phyloP scores from a whole-genome alignment of 257 asterid species.

The Verbascum thapsus region DNA sequence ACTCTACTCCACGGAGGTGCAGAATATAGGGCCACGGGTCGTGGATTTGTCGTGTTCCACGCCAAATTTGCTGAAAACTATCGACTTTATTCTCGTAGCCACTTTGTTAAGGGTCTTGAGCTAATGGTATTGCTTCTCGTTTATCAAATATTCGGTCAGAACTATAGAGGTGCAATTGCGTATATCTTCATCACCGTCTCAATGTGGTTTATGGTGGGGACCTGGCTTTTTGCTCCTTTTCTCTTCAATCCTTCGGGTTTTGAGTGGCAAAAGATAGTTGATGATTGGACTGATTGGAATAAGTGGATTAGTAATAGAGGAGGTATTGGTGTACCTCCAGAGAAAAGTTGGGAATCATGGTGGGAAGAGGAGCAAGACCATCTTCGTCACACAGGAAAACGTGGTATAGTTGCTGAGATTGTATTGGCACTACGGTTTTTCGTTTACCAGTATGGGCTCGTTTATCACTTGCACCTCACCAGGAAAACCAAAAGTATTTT shows the following conservation, averaged over 20 bases:
- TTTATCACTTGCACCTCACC: constrained; percentile 83
- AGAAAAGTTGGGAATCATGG: constrained; percentile 99
- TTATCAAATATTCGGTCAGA: constrained; percentile 79
- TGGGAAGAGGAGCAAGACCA: constrained; percentile 99
- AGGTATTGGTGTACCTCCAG: constrained; percentile 96
- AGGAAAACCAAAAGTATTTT: constrained; percentile 53
- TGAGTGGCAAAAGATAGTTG: constrained; percentile 99
- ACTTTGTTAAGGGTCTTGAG: constrained; percentile 94
- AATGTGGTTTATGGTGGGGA: constrained; percentile 98
- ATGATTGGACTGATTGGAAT: constrained; percentile 98
- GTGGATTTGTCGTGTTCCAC: constrained; percentile 98
- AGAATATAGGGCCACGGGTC: constrained; percentile 90
- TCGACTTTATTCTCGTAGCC: constrained; percentile 96
- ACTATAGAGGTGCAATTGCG: constrained; percentile 69
- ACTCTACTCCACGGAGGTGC: constrained; percentile 98
- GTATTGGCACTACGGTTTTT: constrained; percentile 76
- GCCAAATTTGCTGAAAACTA: constrained; percentile 96
- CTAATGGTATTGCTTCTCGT: constrained; percentile 81
- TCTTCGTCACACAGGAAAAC: constrained; percentile 88
- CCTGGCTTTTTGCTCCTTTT: constrained; percentile 98
- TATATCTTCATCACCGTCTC: constrained; percentile 82
- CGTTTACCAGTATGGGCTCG: constrained; percentile 92
- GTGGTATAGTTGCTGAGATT: constrained; percentile 82
- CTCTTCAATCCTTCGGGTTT: constrained; percentile 98
- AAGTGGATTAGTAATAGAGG: constrained; percentile 97